Base-by-base conservation (phyloP, 495 filamentous ascomycete genomes). In the Alectoria sarmentosa region DNA sequence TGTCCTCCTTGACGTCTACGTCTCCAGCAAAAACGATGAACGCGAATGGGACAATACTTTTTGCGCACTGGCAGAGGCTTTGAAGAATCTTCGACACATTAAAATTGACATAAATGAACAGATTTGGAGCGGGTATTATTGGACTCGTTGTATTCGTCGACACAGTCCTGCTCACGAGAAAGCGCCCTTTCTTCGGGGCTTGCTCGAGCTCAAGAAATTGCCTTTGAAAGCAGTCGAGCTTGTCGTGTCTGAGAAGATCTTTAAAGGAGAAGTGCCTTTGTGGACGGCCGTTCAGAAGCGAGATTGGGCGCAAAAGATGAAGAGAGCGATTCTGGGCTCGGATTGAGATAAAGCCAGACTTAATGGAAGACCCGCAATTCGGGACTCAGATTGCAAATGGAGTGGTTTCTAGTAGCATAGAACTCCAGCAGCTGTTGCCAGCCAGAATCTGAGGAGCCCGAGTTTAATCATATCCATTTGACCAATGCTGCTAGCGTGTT, bases 191-290 rank as follows among this genome's bases (percentile, higher is more conserved):
- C 37, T 60, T 39, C 23, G 8, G 14, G 37, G 38, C 14, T 26
- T 60, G 9, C 38, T 60, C 9, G 58, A 60, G 23, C 26, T 42
- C 7, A 60, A 28, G 13, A 60, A 30, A 21, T n/a, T 60, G 58
- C 37, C 23, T 6, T 37, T 59, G 19, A 26, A 38, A 37, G 23
- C 36, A 1, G 8, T 59, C 13, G 39, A 23, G n/a, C 10, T 41
- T 37, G 57, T n/a, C 17, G 6, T 26, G 10, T 0, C 9, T 32
- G 26, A 49, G 11, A 28, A n/a, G n/a, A n/a, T n/a, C n/a, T n/a
- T n/a, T n/a, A n/a, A n/a, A n/a, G n/a, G n/a, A n/a, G n/a, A n/a
- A n/a, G n/a, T n/a, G n/a, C n/a, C n/a, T 11, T 14, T 14, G 3
- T 54, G 49, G 49, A 17, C 26, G 1, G 5, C 4, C 1, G 49